phyloP scores from a whole-genome alignment of 176 grass and related monocot genomes.

The Pharus latifolius region DNA sequence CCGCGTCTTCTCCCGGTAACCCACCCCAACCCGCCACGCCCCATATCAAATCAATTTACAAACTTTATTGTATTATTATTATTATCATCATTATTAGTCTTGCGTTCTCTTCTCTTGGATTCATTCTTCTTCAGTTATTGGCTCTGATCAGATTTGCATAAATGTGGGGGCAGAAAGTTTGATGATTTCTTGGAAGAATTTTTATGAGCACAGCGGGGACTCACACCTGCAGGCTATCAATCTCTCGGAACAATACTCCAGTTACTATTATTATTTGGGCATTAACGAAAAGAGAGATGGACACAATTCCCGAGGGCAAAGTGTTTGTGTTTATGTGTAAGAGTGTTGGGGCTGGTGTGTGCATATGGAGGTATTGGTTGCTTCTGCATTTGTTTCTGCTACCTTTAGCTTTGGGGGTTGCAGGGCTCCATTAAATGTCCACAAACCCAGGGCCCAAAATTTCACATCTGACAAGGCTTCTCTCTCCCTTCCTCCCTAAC shows the following conservation, averaged over 20 bases:
- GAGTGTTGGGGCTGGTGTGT: background rate
- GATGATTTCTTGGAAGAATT: background rate
- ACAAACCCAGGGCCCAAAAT: constrained; percentile 18
- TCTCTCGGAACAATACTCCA: background rate
- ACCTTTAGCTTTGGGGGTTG: constrained; percentile 4
- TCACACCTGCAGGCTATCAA: background rate
- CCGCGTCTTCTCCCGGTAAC: constrained; percentile 87
- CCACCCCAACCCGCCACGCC: background rate
- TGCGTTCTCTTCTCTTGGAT: background rate
- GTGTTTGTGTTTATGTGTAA: constrained; percentile 4
- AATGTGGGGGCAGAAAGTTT: background rate
- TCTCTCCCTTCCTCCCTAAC: background rate
- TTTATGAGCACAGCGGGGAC: background rate
- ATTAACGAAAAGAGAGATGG: constrained; percentile 15
- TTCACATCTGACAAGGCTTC: constrained; percentile 24
- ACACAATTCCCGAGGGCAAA: constrained; percentile 55
- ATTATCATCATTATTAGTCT: background rate
- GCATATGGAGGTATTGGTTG: constrained; percentile 5
- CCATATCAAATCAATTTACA: no score
- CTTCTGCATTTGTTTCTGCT: constrained; percentile 38
- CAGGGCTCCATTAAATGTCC: background rate
- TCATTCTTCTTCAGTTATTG: background rate
- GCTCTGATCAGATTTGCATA: background rate
- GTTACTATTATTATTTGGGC: constrained; percentile 5
- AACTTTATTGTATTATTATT: no score